A percentile compares a stretch with the other conserved stretches of the same genome.
These are phyloP conservation scores for Coriolopsis trogii DNA, from an alignment of 1,284 basidiomycete genomes.

Conservation along the genomic window DNA sequence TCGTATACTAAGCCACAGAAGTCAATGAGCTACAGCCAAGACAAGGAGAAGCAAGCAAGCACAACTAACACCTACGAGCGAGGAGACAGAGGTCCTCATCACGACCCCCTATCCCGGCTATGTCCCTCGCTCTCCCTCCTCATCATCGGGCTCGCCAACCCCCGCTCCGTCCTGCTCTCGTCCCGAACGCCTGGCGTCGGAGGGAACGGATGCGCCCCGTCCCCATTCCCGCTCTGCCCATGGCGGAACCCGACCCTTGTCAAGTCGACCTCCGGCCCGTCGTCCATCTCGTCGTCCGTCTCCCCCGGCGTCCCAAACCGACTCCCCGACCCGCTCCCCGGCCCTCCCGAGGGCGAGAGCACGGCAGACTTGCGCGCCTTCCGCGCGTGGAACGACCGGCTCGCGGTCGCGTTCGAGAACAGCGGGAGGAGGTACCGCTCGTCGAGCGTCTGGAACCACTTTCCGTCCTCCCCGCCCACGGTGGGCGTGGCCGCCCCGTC, in stretches of 20 bases:
- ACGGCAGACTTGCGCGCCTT: slow-evolving; percentile 54
- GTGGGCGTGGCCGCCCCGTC: slow-evolving; percentile 24
- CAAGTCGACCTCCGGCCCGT: slow-evolving; percentile 42
- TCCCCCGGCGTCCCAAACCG: slow-evolving; percentile 49
- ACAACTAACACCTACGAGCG: neutral
- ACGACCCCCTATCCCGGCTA: slow-evolving; percentile 27
- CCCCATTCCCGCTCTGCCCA: slow-evolving; percentile 5
- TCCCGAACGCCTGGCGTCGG: slow-evolving; percentile 39
- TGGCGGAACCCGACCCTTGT: slow-evolving; percentile 14
- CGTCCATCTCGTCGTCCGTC: slow-evolving; percentile 53
- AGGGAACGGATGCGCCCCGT: slow-evolving; percentile 30
- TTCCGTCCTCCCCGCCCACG: slow-evolving; percentile 59
- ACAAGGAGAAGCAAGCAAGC: neutral
- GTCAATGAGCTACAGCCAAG: slow-evolving; percentile 10
- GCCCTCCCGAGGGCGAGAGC: slow-evolving; percentile 18
- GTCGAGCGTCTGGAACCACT: slow-evolving; percentile 97
- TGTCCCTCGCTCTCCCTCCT: slow-evolving; percentile 45
- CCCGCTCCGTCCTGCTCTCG: slow-evolving; percentile 60
- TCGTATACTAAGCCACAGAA: slow-evolving; percentile 7
- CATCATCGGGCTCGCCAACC: slow-evolving; percentile 56
- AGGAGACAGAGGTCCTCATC: neutral
- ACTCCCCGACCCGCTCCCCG: slow-evolving; percentile 32
- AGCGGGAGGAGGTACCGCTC: slow-evolving; percentile 93
- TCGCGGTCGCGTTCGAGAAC: slow-evolving; percentile 94
- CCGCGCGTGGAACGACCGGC: slow-evolving; percentile 83